Conservation (phyloP, 306 rosid species). For the Cucurbita moschata region DNA sequence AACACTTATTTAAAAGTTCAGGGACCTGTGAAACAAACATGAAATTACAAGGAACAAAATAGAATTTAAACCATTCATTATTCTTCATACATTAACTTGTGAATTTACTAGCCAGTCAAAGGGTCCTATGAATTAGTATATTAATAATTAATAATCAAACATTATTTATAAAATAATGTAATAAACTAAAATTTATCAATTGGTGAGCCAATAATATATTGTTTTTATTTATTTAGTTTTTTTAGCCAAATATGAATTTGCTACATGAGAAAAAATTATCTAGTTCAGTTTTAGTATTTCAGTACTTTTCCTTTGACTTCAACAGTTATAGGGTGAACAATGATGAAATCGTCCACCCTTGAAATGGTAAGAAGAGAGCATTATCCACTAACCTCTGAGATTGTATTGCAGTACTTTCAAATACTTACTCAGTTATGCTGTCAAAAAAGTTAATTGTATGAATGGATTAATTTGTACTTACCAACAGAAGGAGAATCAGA, state of each 20-base stretch:
- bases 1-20: too few relatives aligned
- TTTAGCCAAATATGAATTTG: too few relatives aligned
- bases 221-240: neutral
- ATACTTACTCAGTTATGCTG: neutral
- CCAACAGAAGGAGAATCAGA: slow-evolving; percentile 80
- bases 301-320: neutral
- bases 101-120: too few relatives aligned
- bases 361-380: too few relatives aligned
- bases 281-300: neutral
- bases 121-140: too few relatives aligned
- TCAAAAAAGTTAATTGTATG: neutral
- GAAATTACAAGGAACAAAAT: neutral
- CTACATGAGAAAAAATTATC: neutral
- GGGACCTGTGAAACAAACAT: too few relatives aligned
- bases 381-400: too few relatives aligned
- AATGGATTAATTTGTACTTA: slow-evolving; percentile 21
- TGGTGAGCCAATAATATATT: neutral
- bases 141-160: neutral
- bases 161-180: neutral
- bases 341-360: too few relatives aligned
- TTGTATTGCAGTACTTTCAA: neutral
- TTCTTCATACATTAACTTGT: neutral
- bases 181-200: neutral
- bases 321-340: too few relatives aligned
- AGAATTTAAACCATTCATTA: neutral